Conservation (phyloP, 1,284 basidiomycete genomes). For the Sanghuangporus sanghuang region DNA sequence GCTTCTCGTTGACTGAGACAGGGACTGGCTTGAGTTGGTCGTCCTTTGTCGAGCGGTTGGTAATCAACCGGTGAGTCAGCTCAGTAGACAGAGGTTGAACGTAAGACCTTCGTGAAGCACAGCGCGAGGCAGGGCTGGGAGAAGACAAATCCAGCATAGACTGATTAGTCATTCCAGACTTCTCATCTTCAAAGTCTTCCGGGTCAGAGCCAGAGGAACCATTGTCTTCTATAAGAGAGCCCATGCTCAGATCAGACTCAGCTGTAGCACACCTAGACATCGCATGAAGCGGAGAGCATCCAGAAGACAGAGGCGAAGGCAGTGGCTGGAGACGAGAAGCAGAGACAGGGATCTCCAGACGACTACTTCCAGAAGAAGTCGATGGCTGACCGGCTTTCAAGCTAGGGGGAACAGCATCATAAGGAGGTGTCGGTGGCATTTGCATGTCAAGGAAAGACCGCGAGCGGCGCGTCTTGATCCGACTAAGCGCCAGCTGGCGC, state of each 20-base stretch:
- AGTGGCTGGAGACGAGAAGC: conserved; percentile 23
- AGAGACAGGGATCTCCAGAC: conserved; percentile 41
- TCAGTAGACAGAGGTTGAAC: conserved; percentile 7
- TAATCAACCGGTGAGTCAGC: neutral
- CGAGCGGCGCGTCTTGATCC: conserved; percentile 53
- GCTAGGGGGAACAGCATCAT: conserved; percentile 26
- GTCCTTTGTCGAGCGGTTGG: conserved; percentile 2
- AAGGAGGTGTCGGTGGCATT: conserved; percentile 36
- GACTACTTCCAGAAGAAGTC: neutral
- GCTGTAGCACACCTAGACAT: conserved; percentile 13
- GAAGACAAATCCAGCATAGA: neutral
- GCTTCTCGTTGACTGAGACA: conserved; percentile 19
- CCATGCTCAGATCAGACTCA: conserved; percentile 54
- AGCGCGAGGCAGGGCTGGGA: neutral
- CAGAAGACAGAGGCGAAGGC: conserved; percentile 20
- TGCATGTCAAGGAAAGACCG: conserved; percentile 40
- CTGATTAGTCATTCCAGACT: conserved; percentile 23
- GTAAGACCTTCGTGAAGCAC: conserved; percentile 9
- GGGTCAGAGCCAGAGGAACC: conserved; percentile 48
- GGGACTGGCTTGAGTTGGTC: conserved; percentile 14
- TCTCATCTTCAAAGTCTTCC: conserved; percentile 45
- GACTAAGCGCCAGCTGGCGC: conserved; percentile 52
- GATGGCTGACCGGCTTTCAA: conserved; percentile 28
- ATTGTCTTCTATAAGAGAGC: conserved; percentile 57
- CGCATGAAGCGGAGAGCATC: neutral